Percentiles rank a stretch among this genome's conserved stretches.
phyloP scores from a whole-genome alignment of 2,329 filamentous ascomycete genomes.

The Metarhizium brunneum region DNA sequence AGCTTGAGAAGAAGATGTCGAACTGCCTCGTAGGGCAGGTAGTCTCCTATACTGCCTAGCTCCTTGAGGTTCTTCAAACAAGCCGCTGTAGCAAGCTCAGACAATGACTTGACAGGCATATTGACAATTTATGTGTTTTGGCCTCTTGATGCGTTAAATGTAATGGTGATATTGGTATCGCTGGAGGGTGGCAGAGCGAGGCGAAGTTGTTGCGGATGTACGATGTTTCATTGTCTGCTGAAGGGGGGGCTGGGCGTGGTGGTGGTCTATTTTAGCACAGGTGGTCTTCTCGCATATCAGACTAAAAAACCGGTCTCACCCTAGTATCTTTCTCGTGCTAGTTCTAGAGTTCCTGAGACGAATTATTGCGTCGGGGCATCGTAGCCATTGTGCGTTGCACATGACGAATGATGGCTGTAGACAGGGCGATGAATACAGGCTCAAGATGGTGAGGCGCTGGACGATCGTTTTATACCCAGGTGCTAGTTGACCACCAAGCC shows the following conservation, averaged over 20 bases:
- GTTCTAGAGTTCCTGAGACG: background rate
- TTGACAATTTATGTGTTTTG: background rate
- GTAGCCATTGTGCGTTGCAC: background rate
- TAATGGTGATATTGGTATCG: background rate
- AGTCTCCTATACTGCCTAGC: conserved; percentile 62
- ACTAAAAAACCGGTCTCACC: background rate
- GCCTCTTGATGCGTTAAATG: background rate
- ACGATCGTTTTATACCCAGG: background rate
- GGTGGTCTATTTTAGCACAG: background rate
- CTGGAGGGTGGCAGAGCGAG: background rate
- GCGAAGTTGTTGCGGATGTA: background rate
- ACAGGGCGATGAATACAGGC: background rate
- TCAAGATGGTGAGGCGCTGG: background rate
- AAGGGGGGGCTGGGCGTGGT: background rate
- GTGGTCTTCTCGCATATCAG: background rate
- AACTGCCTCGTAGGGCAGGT: conserved; percentile 54
- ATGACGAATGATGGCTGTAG: background rate
- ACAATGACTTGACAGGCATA: conserved; percentile 40
- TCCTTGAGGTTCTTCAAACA: conserved; percentile 44
- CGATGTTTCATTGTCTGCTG: background rate
- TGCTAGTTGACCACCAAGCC: no score
- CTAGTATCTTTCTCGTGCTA: background rate
- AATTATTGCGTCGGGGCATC: background rate
- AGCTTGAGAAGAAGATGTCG: conserved; percentile 62
- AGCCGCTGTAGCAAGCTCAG: conserved; percentile 39